Evolutionary conservation across 225 moss, liverwort and hornwort genomes (phyloP), one percentile per base, ranked within the genome.

Genomic region (Pseudisothecium myosuroides): DNA sequence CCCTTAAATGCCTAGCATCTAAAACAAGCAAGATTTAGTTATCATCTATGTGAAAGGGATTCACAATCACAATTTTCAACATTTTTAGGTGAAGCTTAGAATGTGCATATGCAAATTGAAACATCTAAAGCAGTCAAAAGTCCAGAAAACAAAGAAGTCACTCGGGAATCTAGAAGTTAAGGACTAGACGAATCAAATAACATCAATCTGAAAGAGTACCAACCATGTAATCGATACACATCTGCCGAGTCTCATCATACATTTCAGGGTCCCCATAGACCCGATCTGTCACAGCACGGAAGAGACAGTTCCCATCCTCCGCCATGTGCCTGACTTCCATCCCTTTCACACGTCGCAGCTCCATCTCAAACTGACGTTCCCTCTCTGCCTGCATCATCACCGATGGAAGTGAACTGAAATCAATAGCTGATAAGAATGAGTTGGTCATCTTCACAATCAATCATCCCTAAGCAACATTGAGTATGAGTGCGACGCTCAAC

Each of bases 151-250:
- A 47, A 83, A 64, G 65, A 43, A 83, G 76, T 64, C 76, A 41
- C 39, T 82, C 36, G 39, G n/a, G 55, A 39, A 60, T 60, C 73
- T 54, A 82, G 12, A 78, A 17, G 16, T 55, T 50, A 31, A 73
- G 62, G 47, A 79, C 18, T 60, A 27, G 27, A 86, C 71, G 52
- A 88, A 74, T 87, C 61, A 50, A 65, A 84, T 37, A 78, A 86
- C 64, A 79, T 68, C 62, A 66, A 77, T 85, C 55, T 88, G 85
- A 76, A 76, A 66, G 85, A 88, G 87, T 55, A 88, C 87, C 66
- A 90, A 95, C 98, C 97, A 98, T 97, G 88, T 98, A 98, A 91
- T 98, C 97, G 90, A 98, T 97, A 90, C 97, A 97, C 96, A 98
- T 96, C 92, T 98, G 97, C 83, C 98, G 97, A 63, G 96, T 96